Base-by-base conservation (phyloP, 331 rosid species). In the Acacia pycnantha region DNA sequence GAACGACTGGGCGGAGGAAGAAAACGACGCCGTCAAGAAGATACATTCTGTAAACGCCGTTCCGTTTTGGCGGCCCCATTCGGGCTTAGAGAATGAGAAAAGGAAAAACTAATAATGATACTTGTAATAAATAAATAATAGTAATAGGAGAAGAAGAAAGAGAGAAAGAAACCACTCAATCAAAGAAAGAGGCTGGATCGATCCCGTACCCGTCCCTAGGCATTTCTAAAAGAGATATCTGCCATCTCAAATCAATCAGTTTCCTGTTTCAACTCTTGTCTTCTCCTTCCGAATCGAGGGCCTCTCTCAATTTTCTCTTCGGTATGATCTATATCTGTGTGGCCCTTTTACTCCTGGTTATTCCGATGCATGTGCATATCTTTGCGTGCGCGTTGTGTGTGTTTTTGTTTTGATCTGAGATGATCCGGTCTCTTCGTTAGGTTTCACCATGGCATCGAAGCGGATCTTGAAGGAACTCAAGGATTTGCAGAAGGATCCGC, bases 401-500 rank as follows among this genome's bases (percentile, higher is more conserved):
- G 72, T 22, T 62, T 35, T 41, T 26, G 53, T 40, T 87, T 19
- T 84, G 79, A 79, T 79, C 79, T 76, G 64, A 46, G 51, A 59
- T 27, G 41, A 22, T 76, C 61, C 61, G 77, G 71, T 78, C 74
- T 85, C 82, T 79, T 61, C 31, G 15, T 48, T 72, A 91, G 89
- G 87, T 87, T 47, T 81, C 53, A 67, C 71, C 58, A 93, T 93
- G 97, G 94, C 97, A 29, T 93, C 97, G 58, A 93, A 93, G 84
- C 92, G 97, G 94, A 93, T 93, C 92, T 85, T 91, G 89, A 93
- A 93, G 90, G 97, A 92, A 31, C 93, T 91, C 84, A 93, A 93
- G 89, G 97, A 93, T 90, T 86, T 93, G 73, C 97, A 93, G 92
- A 93, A 93, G 92, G 98, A 93, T 86, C 97, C 97, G 78, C 97